Base-by-base conservation (phyloP, 2,329 filamentous ascomycete genomes). In the Paraphaeosphaeria sporulosa region DNA sequence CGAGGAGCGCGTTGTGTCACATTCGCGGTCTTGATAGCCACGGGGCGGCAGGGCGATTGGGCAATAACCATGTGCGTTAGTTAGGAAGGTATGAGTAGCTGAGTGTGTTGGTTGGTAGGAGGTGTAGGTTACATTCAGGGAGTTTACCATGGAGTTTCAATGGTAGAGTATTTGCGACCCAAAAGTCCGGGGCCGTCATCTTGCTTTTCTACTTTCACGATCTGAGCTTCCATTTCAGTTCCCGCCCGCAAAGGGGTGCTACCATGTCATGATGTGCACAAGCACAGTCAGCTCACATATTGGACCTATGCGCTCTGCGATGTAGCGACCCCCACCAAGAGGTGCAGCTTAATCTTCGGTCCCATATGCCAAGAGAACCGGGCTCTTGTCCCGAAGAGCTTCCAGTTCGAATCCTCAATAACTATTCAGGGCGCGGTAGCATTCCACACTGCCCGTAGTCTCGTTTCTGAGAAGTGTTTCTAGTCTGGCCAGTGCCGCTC, bases 391-490 rank as follows among this genome's bases (percentile, higher is more conserved):
- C 12, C 30, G n/a, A 21, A 47, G 34, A 6, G 38, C 38, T 19
- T 55, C 27, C 19, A 38, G 9, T 15, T 46, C 40, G n/a, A 55
- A 55, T 7, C 40, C 52, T 42, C 40, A 47, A 15, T n/a, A 10
- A 1, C 17, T 23, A 10, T 46, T 34, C 3, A 9, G 9, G 10
- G 25, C 30, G 17, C 19, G n/a, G 3, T 5, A 46, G 21, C 34
- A 5, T 17, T 25, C 9, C 21, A 34, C 32, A n/a, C 36, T 21
- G 27, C 40, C 25, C 4, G 8, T 21, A 3, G n/a, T 21, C 3
- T 42, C 42, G 46, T 46, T 9, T n/a, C 42, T 25, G 12, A 36
- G 6, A 4, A 3, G 36, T 17, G 4, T 17, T 23, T 47, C 42
- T 17, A 25, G 12, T 17, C 23, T 13, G 2, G 1, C 25, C 17